Conservation (phyloP, 2,329 filamentous ascomycete species). For the Pestalotiopsis sp. region DNA sequence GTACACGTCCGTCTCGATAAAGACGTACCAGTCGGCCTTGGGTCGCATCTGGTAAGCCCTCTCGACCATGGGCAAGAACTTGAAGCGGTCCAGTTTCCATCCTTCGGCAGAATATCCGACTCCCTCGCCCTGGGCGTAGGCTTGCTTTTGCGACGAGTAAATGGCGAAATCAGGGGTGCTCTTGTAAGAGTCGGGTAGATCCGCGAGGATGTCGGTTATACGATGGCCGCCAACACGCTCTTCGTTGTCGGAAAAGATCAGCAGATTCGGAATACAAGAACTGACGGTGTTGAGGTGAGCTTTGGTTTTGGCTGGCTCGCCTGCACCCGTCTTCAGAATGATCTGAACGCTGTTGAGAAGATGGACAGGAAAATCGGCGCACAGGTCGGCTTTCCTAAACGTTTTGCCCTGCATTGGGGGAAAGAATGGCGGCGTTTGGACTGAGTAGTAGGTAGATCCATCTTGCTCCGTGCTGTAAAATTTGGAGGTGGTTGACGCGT, state of each 20-base stretch:
- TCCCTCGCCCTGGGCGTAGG: slow-evolving; percentile 17
- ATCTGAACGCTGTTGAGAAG: slow-evolving; percentile 56
- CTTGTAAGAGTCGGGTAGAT: slow-evolving; percentile 36
- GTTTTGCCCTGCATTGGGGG: background rate
- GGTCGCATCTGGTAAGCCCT: slow-evolving; percentile 42
- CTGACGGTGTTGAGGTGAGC: slow-evolving; percentile 56
- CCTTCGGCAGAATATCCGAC: slow-evolving; percentile 44
- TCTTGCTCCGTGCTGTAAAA: background rate
- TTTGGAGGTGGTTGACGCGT: background rate
- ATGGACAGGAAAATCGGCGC: slow-evolving; percentile 24
- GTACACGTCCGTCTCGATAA: slow-evolving; percentile 62
- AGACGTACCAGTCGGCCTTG: slow-evolving; percentile 59
- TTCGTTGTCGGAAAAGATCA: slow-evolving; percentile 61
- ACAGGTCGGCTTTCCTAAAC: background rate
- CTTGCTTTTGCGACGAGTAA: slow-evolving; percentile 40
- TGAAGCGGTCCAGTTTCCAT: slow-evolving; percentile 60
- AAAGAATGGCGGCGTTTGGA: background rate
- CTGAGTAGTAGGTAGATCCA: background rate
- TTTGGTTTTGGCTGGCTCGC: slow-evolving; percentile 58
- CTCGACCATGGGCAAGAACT: slow-evolving; percentile 57
- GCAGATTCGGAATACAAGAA: slow-evolving; percentile 55
- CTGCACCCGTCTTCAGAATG: slow-evolving; percentile 61
- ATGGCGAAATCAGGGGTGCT: slow-evolving; percentile 47
- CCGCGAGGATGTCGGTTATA: slow-evolving; percentile 50
- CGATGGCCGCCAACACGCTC: slow-evolving; percentile 52